Percentiles rank a stretch among this genome's conserved stretches.
Conservation (phyloP, 1,284 basidiomycete genomes). For the Irpex lacteus region DNA sequence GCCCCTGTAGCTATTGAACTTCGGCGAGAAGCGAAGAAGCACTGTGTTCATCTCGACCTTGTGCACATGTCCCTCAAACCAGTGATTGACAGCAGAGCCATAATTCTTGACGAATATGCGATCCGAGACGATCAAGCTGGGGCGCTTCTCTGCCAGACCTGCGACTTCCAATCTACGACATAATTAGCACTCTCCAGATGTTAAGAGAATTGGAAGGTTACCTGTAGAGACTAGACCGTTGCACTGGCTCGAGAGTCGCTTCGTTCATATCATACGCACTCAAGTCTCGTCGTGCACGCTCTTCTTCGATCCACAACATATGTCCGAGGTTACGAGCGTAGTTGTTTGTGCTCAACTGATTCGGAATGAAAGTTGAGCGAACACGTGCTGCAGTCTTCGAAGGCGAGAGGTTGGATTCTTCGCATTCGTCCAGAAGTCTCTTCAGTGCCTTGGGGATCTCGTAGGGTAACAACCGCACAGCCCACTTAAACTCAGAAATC, state of each 20-base stretch:
- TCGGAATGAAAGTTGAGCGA: not conserved
- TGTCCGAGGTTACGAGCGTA: slow-evolving; percentile 2
- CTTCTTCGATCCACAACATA: slow-evolving; percentile 45
- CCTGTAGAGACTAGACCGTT: slow-evolving; percentile 16
- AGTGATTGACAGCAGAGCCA: slow-evolving; percentile 28
- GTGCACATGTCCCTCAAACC: slow-evolving; percentile 53
- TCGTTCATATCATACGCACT: slow-evolving; percentile 39
- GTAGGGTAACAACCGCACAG: slow-evolving; percentile 22
- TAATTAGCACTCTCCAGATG: no score
- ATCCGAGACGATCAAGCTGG: slow-evolving; percentile 15
- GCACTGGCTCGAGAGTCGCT: slow-evolving; percentile 30
- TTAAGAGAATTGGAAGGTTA: not conserved
- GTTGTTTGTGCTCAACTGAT: no score
- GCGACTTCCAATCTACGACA: slow-evolving; percentile 27
- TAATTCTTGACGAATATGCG: slow-evolving; percentile 41
- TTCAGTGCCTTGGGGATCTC: slow-evolving; percentile 24
- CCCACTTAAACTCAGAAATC: slow-evolving; percentile 4
- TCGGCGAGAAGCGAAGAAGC: slow-evolving; percentile 39
- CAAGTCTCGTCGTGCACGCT: slow-evolving; percentile 37
- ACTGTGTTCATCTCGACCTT: slow-evolving; percentile 36
- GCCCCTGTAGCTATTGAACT: slow-evolving; percentile 40
- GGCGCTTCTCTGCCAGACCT: slow-evolving; percentile 48
- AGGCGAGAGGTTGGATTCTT: slow-evolving; percentile 37
- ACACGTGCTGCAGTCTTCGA: slow-evolving; percentile 24
- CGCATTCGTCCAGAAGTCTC: slow-evolving; percentile 29